A percentile compares a stretch with the other conserved stretches of the same genome.
Conservation (phyloP, 1,284 basidiomycete species). For the Vanrija sp. region DNA sequence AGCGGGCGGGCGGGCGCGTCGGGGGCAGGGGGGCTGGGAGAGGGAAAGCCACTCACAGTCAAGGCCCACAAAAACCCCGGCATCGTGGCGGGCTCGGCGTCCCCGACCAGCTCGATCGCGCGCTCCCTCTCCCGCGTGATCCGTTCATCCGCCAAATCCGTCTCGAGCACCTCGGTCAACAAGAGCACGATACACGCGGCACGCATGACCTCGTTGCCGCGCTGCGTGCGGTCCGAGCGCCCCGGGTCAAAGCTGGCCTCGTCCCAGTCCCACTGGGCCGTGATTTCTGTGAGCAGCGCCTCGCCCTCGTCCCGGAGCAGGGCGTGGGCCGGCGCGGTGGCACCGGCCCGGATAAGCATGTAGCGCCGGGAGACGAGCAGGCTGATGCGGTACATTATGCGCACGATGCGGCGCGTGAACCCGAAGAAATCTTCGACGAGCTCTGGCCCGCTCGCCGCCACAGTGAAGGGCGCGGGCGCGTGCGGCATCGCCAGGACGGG, state of each 20-base stretch:
- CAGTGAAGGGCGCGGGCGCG: constrained; percentile 3
- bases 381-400: constrained; percentile 12
- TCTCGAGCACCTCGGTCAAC: constrained; percentile 18
- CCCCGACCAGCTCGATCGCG: constrained; percentile 17
- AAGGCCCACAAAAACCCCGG: constrained; percentile 18
- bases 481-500: background rate
- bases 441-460: constrained; percentile 6
- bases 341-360: constrained; percentile 6
- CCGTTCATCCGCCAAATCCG: constrained; percentile 9
- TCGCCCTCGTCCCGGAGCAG: constrained; percentile 8
- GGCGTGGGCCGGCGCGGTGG: background rate
- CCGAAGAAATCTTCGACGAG: constrained; percentile 25
- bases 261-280: constrained; percentile 11
- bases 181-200: constrained; percentile 13
- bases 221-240: constrained; percentile 11
- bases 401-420: constrained; percentile 15
- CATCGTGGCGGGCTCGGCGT: constrained; percentile 10
- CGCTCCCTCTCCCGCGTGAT: constrained; percentile 2
- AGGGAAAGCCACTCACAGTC: background rate
- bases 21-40: no score
- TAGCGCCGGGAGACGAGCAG: constrained; percentile 13
- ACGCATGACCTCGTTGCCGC: constrained; percentile 19
- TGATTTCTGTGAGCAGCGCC: constrained; percentile 3
- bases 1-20: no score
- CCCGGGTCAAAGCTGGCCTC: constrained; percentile 9